These are phyloP conservation scores for Paramecium primaurelia DNA, from an alignment of 73 alveolate genomes.

Conservation along the genomic window DNA sequence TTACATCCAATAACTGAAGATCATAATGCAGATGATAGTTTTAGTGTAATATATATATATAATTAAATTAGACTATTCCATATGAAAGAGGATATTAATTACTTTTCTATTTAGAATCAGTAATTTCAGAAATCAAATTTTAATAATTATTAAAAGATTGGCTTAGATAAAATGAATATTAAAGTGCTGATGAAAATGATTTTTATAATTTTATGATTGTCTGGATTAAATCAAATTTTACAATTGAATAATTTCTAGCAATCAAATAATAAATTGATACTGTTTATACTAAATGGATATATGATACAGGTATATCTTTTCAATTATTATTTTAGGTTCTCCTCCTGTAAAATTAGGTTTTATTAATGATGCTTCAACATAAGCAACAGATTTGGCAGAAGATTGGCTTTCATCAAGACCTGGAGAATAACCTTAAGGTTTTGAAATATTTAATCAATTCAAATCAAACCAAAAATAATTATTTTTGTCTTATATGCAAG, in stretches of 20 bases:
- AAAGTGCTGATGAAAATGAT: slow-evolving; percentile 66
- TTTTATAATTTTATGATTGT: slow-evolving; percentile 50
- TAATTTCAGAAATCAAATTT: slow-evolving; percentile 59
- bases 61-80: slow-evolving; percentile 50
- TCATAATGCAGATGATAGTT: slow-evolving; percentile 75
- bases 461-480: slow-evolving; percentile 9
- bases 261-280: slow-evolving; percentile 8
- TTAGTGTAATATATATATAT: slow-evolving; percentile 6
- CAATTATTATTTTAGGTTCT: neutral
- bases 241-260: neutral
- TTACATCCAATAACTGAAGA: slow-evolving; percentile 63
- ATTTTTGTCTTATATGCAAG: neutral
- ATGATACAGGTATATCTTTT: slow-evolving; percentile 24
- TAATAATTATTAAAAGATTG: slow-evolving; percentile 46
- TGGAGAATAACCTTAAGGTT: neutral
- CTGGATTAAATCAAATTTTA: neutral
- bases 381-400: slow-evolving; percentile 63
- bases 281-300: slow-evolving; percentile 58
- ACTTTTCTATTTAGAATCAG: slow-evolving; percentile 54
- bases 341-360: slow-evolving; percentile 52
- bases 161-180: slow-evolving; percentile 49
- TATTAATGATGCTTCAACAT: neutral
- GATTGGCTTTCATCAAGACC: slow-evolving; percentile 53
- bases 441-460: neutral
- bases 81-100: slow-evolving; percentile 72